These are phyloP conservation scores for Mycena belliarum DNA, from an alignment of 768 basidiomycete species.

Conservation along the genomic window DNA sequence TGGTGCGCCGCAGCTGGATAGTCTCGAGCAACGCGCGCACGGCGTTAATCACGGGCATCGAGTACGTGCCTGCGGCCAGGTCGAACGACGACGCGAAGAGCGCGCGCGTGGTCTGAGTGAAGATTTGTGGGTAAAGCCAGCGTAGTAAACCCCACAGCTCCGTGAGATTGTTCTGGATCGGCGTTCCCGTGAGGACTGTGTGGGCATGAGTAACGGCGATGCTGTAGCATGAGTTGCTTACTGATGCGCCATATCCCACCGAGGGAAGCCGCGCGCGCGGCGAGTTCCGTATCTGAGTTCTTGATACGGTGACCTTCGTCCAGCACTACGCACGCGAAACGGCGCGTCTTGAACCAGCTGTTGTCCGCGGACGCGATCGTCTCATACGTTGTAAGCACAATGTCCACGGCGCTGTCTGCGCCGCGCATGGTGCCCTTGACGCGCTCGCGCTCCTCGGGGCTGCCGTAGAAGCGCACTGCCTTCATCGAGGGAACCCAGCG, in stretches of 20 bases:
- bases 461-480: constrained; percentile 64
- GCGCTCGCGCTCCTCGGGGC: constrained; percentile 52
- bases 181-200: constrained; percentile 71
- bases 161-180: constrained; percentile 65
- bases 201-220: background rate
- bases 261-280: constrained; percentile 55
- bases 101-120: constrained; percentile 47
- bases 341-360: constrained; percentile 58
- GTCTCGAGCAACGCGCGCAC: constrained; percentile 48
- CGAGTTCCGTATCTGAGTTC: constrained; percentile 57
- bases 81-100: constrained; percentile 56
- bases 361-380: constrained; percentile 53
- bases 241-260: constrained; percentile 59
- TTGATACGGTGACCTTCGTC: constrained; percentile 77
- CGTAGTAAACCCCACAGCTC: constrained; percentile 60
- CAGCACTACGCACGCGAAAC: constrained; percentile 60
- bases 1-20: constrained; percentile 65
- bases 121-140: constrained; percentile 57
- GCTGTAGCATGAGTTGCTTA: constrained; percentile 22
- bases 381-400: constrained; percentile 74
- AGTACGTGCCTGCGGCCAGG: constrained; percentile 53
- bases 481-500: constrained; percentile 56
- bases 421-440: constrained; percentile 46
- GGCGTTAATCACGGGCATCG: constrained; percentile 46
- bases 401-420: constrained; percentile 43